phyloP scores from a whole-genome alignment of 176 grass and related monocot species.

The Puya raimondii region DNA sequence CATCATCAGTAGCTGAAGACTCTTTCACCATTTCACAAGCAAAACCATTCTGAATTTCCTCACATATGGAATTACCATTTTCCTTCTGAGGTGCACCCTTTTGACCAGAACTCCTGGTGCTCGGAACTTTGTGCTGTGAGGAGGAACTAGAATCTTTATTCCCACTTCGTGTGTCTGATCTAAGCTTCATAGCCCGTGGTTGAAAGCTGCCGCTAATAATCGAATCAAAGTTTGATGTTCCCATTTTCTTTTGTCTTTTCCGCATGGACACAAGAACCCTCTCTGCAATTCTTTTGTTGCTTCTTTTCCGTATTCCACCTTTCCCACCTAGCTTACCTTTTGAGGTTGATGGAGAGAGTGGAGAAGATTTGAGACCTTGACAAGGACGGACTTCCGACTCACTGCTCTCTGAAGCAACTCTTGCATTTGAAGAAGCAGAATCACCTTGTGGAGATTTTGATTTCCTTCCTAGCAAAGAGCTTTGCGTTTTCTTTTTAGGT shows the following conservation, averaged over 20 bases:
- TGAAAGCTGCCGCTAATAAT: slow-evolving; percentile 46
- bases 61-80: slow-evolving; percentile 30
- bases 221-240: slow-evolving; percentile 44
- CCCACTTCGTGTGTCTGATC: slow-evolving; percentile 42
- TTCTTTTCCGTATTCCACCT: slow-evolving; percentile 52
- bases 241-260: slow-evolving; percentile 60
- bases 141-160: slow-evolving; percentile 55
- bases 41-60: slow-evolving; percentile 45
- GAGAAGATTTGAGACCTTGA: slow-evolving; percentile 39
- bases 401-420: slow-evolving; percentile 71
- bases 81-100: slow-evolving; percentile 32
- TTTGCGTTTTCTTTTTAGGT: slow-evolving; percentile 43
- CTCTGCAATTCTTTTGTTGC: slow-evolving; percentile 71
- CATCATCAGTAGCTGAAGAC: slow-evolving; percentile 39
- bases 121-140: slow-evolving; percentile 43
- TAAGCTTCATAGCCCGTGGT: slow-evolving; percentile 62
- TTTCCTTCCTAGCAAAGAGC: slow-evolving; percentile 59
- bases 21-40: slow-evolving; percentile 35
- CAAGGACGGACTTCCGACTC: slow-evolving; percentile 55
- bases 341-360: slow-evolving; percentile 28
- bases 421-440: slow-evolving; percentile 60
- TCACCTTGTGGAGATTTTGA: slow-evolving; percentile 73
- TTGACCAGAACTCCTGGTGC: slow-evolving; percentile 45
- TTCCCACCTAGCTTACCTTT: slow-evolving; percentile 50
- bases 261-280: slow-evolving; percentile 65